Base-by-base conservation (phyloP, 768 basidiomycete species). In the Psilocybe azurescens region DNA sequence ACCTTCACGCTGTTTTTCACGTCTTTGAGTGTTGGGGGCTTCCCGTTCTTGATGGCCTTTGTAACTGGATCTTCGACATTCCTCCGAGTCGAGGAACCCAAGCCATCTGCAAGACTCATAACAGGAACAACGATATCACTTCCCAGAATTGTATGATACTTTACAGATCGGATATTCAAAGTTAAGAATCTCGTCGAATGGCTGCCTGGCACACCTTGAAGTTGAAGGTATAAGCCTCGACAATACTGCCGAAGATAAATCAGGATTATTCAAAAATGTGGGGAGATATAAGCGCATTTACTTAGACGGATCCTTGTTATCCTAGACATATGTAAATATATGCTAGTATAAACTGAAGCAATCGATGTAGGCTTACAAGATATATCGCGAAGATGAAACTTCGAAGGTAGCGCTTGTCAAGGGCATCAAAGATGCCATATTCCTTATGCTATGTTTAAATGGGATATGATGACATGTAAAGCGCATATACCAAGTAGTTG, bases 221-320 rank as follows among this genome's bases (percentile, higher is more conserved):
- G 69, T 93, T 91, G 77, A 95, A 95, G 0, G 91, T 94, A 69
- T 94, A 95, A 13, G 94, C 89, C 72, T 95, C 93, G 24, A 94
- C 83, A 59, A 95, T 90, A 75, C 93, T 95, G 65, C 32, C 44
- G 49, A 3, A 38, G 29, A 14, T 18, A 24, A 14, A 48, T 9
- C 18, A 18, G 56, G 8, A 57, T 28, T 18, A 32, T 28, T 14
- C 18, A 38, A 33, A n/a, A 36, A 28, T 46, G 28, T 18, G 29
- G 30, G 16, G 41, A 53, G 3, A 36, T 58, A 55, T 59, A 63
- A 57, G 53, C 58, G 63, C 53, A 71, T 77, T 58, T 62, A 64
- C 70, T 95, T 94, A 68, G 84, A 91, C 0, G 94, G 94, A 74
- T 96, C 90, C 63, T 91, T 86, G 60, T 80, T 87, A 69, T 96